Percentiles rank a stretch among this genome's conserved stretches.
phyloP scores from a whole-genome alignment of 164 flowering plant species.

The Hamamelis virginiana region DNA sequence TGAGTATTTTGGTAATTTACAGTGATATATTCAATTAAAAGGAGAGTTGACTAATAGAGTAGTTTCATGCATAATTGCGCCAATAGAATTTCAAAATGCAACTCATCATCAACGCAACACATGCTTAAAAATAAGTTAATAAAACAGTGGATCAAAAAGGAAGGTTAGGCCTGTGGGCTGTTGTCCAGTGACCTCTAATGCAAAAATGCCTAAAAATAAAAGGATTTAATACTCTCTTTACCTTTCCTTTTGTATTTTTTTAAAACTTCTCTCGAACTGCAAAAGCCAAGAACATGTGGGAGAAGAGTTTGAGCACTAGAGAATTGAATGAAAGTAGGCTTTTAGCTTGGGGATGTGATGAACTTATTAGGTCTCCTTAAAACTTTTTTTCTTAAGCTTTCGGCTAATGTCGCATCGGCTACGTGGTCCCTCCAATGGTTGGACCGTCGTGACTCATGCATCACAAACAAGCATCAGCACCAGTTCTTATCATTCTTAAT shows the following conservation, averaged over 20 bases:
- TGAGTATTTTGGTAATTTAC: too few species aligned
- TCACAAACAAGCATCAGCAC: slow-evolving; percentile 11
- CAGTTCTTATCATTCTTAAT: background rate
- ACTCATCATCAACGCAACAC: slow-evolving; percentile 16
- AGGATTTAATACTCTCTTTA: slow-evolving; percentile 3
- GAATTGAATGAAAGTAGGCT: slow-evolving; percentile 15
- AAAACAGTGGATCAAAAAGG: slow-evolving; percentile 12
- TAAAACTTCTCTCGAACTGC: slow-evolving; percentile 8
- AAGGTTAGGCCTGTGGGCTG: background rate
- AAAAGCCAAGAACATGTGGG: background rate
- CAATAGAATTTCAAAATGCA: background rate
- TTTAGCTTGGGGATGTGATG: background rate
- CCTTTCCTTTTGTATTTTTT: slow-evolving; percentile 1
- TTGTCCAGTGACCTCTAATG: slow-evolving; percentile 18
- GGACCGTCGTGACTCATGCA: slow-evolving; percentile 3
- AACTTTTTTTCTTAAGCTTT: slow-evolving; percentile 13
- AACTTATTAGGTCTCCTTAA: background rate
- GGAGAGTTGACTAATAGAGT: too few species aligned
- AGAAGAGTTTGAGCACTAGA: background rate
- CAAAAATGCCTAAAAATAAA: slow-evolving; percentile 2
- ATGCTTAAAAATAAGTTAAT: slow-evolving; percentile 11
- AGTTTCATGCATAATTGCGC: background rate
- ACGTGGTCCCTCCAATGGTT: slow-evolving; percentile 3
- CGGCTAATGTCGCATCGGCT: slow-evolving; percentile 10
- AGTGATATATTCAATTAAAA: too few species aligned